Base-by-base conservation (phyloP, 2,329 filamentous ascomycete genomes). In the Cladosporium phlei region DNA sequence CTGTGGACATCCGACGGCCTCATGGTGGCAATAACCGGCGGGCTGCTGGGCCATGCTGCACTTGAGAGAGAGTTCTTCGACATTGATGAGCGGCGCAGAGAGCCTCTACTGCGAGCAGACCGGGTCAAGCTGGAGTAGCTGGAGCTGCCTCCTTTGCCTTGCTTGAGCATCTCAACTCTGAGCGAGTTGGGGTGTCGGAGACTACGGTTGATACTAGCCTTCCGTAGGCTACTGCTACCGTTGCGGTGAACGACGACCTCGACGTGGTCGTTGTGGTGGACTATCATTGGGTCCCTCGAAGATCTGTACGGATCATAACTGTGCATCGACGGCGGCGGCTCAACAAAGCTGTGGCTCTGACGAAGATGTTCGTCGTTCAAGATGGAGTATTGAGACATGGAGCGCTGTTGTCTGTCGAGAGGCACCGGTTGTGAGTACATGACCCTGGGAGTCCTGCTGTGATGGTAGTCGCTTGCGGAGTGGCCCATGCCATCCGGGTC, bases 401-500 rank as follows among this genome's bases (percentile, higher is more conserved):
- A 70, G 35, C 73, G 72, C 40, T 65, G 63, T 48, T 71, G 68
- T 29, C 51, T 53, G 4, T 58, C 56, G 1, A 56, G 44, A 3
- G 69, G 66, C 34, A 70, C 50, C 9, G 66, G 58, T 21, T 65
- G 61, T 28, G 65, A 46, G 38, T 67, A 62, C 5, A 51, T 46
- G 11, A 59, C 49, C 6, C 57, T 58, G n/a, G 62, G 59, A 53
- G 63, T 70, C 11, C 56, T 56, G 45, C 86, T 77, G 59, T 94
- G 88, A 59, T 96, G 91, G 58, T 94, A 93, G 60, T 97, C 91
- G 66, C 89, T 95, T 47, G 84, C 78, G 1, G 91, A 95, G 61
- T 93, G 86, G n/a, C 80, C 80, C 46, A 96, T 65, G 25, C 63
- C 62, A 44, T 70, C 71, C 17, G 86, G 79, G 22, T 83, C 82